Conservation (phyloP, 768 basidiomycete genomes). For the Amanita pseudoporphyria region DNA sequence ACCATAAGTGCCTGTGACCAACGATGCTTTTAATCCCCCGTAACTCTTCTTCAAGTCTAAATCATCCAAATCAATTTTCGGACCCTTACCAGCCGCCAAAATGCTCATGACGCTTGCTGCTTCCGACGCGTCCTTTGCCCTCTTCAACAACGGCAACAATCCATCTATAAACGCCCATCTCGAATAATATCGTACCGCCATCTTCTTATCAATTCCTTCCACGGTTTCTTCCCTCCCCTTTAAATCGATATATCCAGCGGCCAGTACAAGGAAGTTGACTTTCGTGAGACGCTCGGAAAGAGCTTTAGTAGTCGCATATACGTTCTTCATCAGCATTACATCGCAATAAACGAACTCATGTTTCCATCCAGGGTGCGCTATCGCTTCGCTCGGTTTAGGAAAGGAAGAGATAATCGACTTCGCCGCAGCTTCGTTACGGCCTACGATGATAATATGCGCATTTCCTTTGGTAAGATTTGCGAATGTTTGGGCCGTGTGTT, state of each 20-base stretch:
- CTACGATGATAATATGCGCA: constrained; percentile 31
- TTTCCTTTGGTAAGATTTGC: constrained; percentile 28
- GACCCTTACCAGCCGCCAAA: constrained; percentile 19
- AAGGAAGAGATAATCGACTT: constrained; percentile 22
- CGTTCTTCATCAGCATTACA: constrained; percentile 29
- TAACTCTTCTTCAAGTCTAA: constrained; percentile 29
- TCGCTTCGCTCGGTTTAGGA: constrained; percentile 18
- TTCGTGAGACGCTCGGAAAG: constrained; percentile 23
- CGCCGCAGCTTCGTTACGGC: constrained; percentile 29
- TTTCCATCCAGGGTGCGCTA: constrained; percentile 7
- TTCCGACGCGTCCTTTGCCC: constrained; percentile 13
- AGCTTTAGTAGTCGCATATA: constrained; percentile 20
- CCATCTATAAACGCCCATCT: constrained; percentile 30
- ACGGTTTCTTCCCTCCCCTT: constrained; percentile 26
- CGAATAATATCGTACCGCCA: constrained; percentile 31
- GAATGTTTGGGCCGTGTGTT: constrained; percentile 25
- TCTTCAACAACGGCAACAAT: constrained; percentile 25
- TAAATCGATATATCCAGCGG: constrained; percentile 20
- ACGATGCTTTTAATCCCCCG: constrained; percentile 15
- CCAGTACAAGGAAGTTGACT: constrained; percentile 32
- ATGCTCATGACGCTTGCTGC: constrained; percentile 30
- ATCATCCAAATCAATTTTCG: constrained; percentile 25
- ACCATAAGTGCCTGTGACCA: constrained; percentile 23
- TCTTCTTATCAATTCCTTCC: constrained; percentile 31
- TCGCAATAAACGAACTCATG: constrained; percentile 34